Conservation (phyloP, 139 green algal genomes). For the Chlorella vulgaris region DNA sequence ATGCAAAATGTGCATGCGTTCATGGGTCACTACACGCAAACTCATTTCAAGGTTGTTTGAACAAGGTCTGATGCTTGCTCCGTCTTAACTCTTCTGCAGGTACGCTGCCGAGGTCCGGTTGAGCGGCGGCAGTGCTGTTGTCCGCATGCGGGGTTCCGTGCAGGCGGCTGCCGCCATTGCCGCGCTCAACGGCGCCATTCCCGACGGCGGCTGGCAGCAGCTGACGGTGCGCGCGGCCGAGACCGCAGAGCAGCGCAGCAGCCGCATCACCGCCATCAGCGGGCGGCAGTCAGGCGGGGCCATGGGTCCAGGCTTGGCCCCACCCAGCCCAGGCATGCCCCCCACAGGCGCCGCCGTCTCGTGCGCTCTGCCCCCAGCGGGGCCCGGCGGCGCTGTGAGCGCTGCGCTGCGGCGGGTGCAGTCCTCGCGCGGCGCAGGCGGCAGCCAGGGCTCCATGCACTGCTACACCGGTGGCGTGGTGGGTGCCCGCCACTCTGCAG, state of each 20-base stretch:
- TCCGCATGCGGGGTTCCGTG: conserved; percentile 6
- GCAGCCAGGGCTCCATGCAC: conserved; percentile 20
- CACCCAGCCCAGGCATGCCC: neutral
- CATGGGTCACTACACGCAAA: too few relatives aligned
- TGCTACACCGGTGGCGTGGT: conserved; percentile 21
- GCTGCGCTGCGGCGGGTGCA: conserved; percentile 11
- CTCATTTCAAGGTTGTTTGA: too few relatives aligned
- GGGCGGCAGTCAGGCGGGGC: conserved; percentile 1
- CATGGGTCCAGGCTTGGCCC: neutral
- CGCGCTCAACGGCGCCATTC: conserved; percentile 23
- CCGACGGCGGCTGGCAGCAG: conserved; percentile 33
- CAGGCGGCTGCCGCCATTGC: conserved; percentile 21
- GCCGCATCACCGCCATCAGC: conserved; percentile 29
- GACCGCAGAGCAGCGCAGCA: conserved; percentile 22
- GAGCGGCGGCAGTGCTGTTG: conserved; percentile 19
- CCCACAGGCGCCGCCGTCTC: neutral
- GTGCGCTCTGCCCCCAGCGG: conserved; percentile 5
- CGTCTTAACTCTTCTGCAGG: neutral
- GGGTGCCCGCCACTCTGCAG: neutral
- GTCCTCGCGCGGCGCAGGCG: neutral
- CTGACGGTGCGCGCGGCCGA: conserved; percentile 24
- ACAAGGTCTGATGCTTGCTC: neutral
- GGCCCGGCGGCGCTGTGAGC: too few relatives aligned
- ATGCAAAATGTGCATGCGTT: neutral
- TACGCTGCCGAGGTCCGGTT: conserved; percentile 26